phyloP scores from a whole-genome alignment of 495 filamentous ascomycete species.

The Extremus antarcticus region DNA sequence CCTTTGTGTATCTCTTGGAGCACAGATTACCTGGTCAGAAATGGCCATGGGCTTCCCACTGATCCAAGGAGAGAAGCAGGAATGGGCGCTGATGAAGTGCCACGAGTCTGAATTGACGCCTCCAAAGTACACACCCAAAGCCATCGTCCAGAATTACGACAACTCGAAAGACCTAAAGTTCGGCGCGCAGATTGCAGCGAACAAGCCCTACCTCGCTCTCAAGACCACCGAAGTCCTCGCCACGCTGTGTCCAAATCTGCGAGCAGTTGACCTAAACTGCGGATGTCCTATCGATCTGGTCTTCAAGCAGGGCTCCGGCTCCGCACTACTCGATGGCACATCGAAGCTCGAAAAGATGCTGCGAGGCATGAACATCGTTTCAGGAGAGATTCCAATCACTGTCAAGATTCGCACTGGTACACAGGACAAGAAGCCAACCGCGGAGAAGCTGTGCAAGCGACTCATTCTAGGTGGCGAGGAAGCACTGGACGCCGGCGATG shows the following conservation, averaged over 20 bases:
- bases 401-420: conserved; percentile 93
- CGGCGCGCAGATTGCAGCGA: conserved; percentile 82
- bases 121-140: conserved; percentile 44
- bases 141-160: conserved; percentile 60
- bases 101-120: conserved; percentile 68
- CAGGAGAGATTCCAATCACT: conserved; percentile 75
- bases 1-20: conserved; percentile 80
- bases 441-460: conserved; percentile 69
- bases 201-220: conserved; percentile 75
- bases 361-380: conserved; percentile 87
- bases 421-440: conserved; percentile 64
- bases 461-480: conserved; percentile 68
- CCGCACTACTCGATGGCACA: conserved; percentile 78
- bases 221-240: conserved; percentile 78
- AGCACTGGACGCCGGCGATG: conserved; percentile 45
- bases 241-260: conserved; percentile 61
- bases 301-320: conserved; percentile 75
- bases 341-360: conserved; percentile 84
- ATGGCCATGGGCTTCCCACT: conserved; percentile 92
- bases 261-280: conserved; percentile 89
- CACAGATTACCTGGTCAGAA: conserved; percentile 91
- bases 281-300: conserved; percentile 94
- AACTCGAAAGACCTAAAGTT: conserved; percentile 75
- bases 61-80: conserved; percentile 78
- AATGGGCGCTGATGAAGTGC: conserved; percentile 90